A percentile compares a stretch with the other conserved stretches of the same genome.
These are phyloP conservation scores for Xerocomus minutiporus DNA, from an alignment of 1,284 basidiomycete species.

Conservation along the genomic window DNA sequence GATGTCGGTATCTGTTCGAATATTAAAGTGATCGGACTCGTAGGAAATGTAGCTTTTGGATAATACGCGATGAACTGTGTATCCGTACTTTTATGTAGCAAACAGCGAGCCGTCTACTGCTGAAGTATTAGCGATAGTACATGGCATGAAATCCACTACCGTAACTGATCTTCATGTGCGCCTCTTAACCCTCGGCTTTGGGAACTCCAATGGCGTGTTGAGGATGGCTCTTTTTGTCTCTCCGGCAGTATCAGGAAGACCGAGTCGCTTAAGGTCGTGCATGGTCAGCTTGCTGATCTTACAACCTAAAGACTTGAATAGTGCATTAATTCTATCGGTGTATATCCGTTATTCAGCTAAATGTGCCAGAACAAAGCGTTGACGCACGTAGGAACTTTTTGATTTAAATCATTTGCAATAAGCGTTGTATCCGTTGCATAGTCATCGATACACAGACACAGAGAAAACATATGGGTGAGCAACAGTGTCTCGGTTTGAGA, in stretches of 20 bases:
- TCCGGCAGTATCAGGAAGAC: conserved; percentile 56
- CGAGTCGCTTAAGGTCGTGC: conserved; percentile 63
- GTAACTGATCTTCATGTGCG: conserved; percentile 11
- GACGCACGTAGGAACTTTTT: conserved; percentile 59
- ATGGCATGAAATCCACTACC: neutral
- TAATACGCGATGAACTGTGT: neutral
- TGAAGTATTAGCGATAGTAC: neutral
- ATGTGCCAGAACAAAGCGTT: neutral
- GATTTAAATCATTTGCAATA: conserved; percentile 70
- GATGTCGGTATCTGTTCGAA: neutral
- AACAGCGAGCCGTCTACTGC: neutral
- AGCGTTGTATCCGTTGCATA: conserved; percentile 65
- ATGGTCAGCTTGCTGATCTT: conserved; percentile 56
- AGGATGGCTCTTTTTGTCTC: conserved; percentile 67
- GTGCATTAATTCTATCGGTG: conserved; percentile 40
- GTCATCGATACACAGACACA: conserved; percentile 75
- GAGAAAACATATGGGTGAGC: conserved; percentile 72
- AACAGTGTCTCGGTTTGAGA: conserved; percentile 66
- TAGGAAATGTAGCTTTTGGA: neutral
- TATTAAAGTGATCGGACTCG: neutral
- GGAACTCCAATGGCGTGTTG: conserved; percentile 73
- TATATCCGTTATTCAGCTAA: neutral
- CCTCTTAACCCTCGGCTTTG: conserved; percentile 45
- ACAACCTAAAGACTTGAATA: conserved; percentile 64
- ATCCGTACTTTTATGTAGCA: neutral